These are phyloP conservation scores for Carex kokanica DNA, from an alignment of 176 grass and related monocot species.

Conservation along the genomic window DNA sequence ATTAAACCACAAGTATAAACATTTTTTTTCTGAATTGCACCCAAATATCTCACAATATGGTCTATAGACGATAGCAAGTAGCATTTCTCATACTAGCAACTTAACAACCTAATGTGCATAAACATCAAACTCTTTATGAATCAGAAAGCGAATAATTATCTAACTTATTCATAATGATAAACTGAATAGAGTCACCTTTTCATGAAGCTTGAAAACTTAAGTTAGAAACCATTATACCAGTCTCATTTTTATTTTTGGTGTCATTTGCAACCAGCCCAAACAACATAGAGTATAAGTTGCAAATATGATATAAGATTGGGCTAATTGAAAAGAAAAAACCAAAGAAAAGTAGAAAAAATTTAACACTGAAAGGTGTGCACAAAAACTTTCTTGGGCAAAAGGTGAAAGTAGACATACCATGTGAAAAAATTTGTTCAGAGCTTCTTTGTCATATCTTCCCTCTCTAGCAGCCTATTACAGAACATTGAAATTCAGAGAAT, in stretches of 20 bases:
- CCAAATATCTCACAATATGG: neutral
- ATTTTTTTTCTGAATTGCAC: neutral
- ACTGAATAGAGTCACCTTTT: neutral
- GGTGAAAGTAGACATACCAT: conserved; percentile 50
- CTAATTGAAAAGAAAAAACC: neutral
- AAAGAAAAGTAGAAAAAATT: neutral
- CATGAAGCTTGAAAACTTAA: neutral
- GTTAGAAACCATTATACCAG: neutral
- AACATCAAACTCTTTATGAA: neutral
- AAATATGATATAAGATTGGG: neutral
- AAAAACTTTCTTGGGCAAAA: neutral
- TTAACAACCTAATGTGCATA: neutral
- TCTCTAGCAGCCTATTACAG: conserved; percentile 83
- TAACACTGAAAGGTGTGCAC: neutral
- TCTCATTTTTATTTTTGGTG: neutral
- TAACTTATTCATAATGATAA: neutral
- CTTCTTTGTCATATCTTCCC: conserved; percentile 96
- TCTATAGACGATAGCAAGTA: neutral
- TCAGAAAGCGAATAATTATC: neutral
- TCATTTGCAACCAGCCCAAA: neutral
- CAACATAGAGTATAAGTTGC: neutral
- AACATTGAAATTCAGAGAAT: conserved; percentile 32
- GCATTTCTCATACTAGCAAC: neutral
- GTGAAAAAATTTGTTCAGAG: conserved; percentile 84
- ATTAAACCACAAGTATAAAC: neutral